Percentiles rank a stretch among this genome's conserved stretches.
Conservation (phyloP, 208 protist genomes). For the Porcisia hertigi region DNA sequence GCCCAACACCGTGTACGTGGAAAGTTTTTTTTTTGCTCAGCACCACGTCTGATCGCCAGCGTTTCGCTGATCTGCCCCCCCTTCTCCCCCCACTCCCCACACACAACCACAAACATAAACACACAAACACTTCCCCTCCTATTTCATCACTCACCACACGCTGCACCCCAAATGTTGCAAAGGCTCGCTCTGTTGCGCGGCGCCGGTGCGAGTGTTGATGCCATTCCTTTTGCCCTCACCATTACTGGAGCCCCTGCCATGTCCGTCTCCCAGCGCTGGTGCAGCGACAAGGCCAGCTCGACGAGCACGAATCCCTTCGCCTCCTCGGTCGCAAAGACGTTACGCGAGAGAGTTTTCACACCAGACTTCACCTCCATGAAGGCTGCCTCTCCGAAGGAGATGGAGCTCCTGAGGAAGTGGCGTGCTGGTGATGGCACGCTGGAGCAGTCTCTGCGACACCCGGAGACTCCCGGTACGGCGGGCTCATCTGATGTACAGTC, state of each 20-base stretch:
- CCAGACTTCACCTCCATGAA: slow-evolving; percentile 25
- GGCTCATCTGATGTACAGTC: slow-evolving; percentile 29
- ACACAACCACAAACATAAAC: too few species aligned
- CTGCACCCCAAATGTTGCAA: background rate
- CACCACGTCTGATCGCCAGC: background rate
- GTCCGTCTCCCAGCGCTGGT: slow-evolving; percentile 16
- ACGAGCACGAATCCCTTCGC: slow-evolving; percentile 16
- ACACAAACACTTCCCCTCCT: too few species aligned
- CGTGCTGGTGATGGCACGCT: slow-evolving; percentile 21
- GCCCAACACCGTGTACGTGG: background rate
- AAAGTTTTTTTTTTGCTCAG: background rate
- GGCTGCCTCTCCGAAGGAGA: slow-evolving; percentile 35
- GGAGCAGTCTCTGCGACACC: slow-evolving; percentile 18
- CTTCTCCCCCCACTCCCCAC: too few species aligned
- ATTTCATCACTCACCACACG: background rate
- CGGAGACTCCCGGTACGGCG: slow-evolving; percentile 19
- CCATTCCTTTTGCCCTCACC: background rate
- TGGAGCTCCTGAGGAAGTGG: slow-evolving; percentile 43
- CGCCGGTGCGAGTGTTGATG: background rate
- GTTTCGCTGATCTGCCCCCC: background rate
- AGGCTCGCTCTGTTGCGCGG: background rate
- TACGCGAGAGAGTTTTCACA: slow-evolving; percentile 35
- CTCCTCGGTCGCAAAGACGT: slow-evolving; percentile 24
- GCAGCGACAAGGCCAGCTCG: background rate
- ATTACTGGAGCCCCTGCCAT: background rate